Evolutionary conservation across 202 grass and related monocot species (phyloP).

Genomic region (Panicum hallii): DNA sequence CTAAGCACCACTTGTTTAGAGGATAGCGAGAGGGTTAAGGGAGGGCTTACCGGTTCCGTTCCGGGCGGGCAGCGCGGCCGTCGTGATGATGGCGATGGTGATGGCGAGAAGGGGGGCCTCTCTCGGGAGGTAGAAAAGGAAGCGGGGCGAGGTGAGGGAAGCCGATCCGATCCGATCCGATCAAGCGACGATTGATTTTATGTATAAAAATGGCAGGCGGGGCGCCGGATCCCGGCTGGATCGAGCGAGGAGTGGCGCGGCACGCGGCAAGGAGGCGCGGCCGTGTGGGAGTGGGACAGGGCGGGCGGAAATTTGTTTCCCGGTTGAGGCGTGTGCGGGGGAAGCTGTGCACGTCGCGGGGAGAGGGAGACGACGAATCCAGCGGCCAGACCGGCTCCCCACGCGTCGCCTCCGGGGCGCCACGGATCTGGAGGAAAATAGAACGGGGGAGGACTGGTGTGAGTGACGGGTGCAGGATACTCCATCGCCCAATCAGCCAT

Average conservation of each 20-base stretch:
- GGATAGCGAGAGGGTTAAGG: conserved; percentile 5
- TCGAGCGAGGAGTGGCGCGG: not conserved
- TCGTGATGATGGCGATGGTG: not conserved
- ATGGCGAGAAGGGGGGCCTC: not conserved
- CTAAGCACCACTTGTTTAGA: not conserved
- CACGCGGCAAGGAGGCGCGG: not conserved
- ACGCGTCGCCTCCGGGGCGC: not conserved
- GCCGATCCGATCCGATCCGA: conserved; percentile 18
- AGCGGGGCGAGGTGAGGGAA: not conserved
- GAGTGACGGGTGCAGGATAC: not conserved
- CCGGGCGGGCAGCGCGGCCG: conserved; percentile 3
- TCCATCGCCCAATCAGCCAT: not conserved
- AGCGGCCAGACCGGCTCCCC: not conserved
- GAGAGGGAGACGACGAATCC: not conserved
- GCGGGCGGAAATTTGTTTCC: not conserved
- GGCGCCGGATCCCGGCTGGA: not conserved
- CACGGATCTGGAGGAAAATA: not conserved
- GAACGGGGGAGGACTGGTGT: not conserved
- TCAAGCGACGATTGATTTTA: not conserved
- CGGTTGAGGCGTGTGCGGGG: not conserved
- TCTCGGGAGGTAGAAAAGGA: not conserved
- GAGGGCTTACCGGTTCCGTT: conserved; percentile 28
- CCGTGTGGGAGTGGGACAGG: not conserved
- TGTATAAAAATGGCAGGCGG: not conserved
- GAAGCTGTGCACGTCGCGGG: not conserved